A percentile compares a stretch with the other conserved stretches of the same genome.
Evolutionary conservation across 169 alveolate genomes (phyloP).

Genomic region (Plasmodium yoelii): DNA sequence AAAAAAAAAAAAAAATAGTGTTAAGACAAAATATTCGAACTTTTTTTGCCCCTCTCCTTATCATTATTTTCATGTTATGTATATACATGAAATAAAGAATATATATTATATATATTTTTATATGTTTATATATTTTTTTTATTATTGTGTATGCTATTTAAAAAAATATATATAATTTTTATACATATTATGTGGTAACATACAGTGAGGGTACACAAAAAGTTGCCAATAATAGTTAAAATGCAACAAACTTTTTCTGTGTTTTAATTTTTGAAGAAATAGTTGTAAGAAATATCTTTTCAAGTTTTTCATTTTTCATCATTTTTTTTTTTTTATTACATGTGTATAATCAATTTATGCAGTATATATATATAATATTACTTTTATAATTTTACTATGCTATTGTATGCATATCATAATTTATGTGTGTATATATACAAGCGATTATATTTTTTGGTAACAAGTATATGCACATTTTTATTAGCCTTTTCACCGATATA

Average conservation of each 20-base stretch:
- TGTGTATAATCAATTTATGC: background rate
- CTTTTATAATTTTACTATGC: background rate
- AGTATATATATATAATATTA: background rate
- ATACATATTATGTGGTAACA: background rate
- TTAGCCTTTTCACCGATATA: too few species aligned
- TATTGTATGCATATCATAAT: too few species aligned
- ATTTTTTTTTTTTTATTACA: slow-evolving; percentile 1
- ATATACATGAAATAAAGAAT: slow-evolving; percentile 3
- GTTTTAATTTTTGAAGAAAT: slow-evolving; percentile 1
- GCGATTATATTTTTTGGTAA: too few species aligned
- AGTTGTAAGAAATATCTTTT: slow-evolving; percentile 19
- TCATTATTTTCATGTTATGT: background rate
- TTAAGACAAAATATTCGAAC: slow-evolving; percentile 15
- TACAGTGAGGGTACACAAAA: slow-evolving; percentile 22
- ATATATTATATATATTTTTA: slow-evolving; percentile 1
- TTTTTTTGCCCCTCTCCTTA: background rate
- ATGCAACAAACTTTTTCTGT: slow-evolving; percentile 16
- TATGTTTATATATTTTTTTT: background rate
- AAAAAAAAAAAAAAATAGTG: slow-evolving; percentile 3
- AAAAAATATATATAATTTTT: background rate
- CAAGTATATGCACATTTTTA: too few species aligned
- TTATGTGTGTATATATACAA: too few species aligned
- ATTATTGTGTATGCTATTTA: background rate
- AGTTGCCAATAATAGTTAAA: background rate
- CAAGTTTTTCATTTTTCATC: background rate